A percentile compares a stretch with the other conserved stretches of the same genome.
These are phyloP conservation scores for Euryodendron excelsum DNA, from an alignment of 148 eudicot genomes.

Conservation along the genomic window DNA sequence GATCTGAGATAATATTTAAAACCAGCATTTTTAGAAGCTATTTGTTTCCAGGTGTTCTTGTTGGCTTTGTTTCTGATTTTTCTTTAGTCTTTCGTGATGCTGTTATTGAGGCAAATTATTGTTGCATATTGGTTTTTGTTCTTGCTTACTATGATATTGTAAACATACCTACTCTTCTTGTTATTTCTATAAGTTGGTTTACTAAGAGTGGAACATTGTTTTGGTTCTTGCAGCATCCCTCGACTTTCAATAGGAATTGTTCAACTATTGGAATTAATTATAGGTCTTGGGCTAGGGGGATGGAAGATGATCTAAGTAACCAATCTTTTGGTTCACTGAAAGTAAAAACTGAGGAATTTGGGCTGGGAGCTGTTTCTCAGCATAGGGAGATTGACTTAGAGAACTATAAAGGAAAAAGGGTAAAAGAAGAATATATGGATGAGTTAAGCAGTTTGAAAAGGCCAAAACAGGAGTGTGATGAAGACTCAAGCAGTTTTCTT, in stretches of 20 bases:
- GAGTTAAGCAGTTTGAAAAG: conserved; percentile 48
- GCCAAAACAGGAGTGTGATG: conserved; percentile 65
- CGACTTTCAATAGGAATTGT: conserved; percentile 8
- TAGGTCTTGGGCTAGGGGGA: conserved; percentile 32
- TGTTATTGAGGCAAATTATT: background rate
- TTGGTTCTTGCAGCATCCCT: conserved; percentile 29
- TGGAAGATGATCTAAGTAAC: conserved; percentile 17
- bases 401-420: conserved; percentile 42
- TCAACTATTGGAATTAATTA: conserved; percentile 13
- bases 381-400: conserved; percentile 21
- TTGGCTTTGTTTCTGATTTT: background rate
- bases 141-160: background rate
- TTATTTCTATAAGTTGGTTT: conserved; percentile 5
- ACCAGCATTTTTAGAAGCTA: background rate
- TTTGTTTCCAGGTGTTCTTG: background rate
- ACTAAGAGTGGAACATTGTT: background rate
- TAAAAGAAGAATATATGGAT: conserved; percentile 58
- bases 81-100: background rate
- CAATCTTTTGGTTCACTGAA: conserved; percentile 28
- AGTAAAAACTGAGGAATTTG: conserved; percentile 54
- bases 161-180: background rate
- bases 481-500: conserved; percentile 31
- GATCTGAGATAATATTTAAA: background rate
- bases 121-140: background rate
- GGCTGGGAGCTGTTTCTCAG: conserved; percentile 24